A percentile compares a stretch with the other conserved stretches of the same genome.
Evolutionary conservation across 2,329 filamentous ascomycete species (phyloP).

Genomic region (Ophiostoma himal-ulmi): DNA sequence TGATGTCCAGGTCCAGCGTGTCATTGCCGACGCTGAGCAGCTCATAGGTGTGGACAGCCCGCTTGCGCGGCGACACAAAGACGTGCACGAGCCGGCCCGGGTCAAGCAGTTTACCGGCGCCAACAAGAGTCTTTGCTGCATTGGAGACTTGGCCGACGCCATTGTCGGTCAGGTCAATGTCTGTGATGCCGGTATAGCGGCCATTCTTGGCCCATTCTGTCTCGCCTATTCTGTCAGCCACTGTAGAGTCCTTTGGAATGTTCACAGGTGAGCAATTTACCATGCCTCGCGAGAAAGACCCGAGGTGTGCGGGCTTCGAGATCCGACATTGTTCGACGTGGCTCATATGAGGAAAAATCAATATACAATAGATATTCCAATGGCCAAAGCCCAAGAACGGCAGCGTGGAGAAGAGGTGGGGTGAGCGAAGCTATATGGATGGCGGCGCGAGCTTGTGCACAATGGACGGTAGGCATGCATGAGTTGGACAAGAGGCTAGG

Average conservation of each 20-base stretch:
- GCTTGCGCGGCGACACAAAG: slow-evolving; percentile 45
- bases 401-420: background rate
- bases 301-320: slow-evolving; percentile 36
- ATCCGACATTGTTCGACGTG: slow-evolving; percentile 32
- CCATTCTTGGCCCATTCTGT: slow-evolving; percentile 45
- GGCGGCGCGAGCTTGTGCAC: background rate
- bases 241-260: background rate
- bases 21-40: slow-evolving; percentile 35
- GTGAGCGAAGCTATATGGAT: background rate
- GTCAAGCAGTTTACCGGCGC: slow-evolving; percentile 46
- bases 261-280: slow-evolving; percentile 24
- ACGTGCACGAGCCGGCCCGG: slow-evolving; percentile 42
- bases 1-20: slow-evolving; percentile 33
- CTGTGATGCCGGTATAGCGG: slow-evolving; percentile 42
- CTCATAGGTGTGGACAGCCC: slow-evolving; percentile 45
- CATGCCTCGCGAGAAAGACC: slow-evolving; percentile 37
- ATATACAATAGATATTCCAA: background rate
- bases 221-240: slow-evolving; percentile 22
- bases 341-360: background rate
- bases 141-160: slow-evolving; percentile 42
- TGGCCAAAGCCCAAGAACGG: background rate
- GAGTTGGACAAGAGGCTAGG: background rate
- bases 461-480: background rate
- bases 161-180: slow-evolving; percentile 38
- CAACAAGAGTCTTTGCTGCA: slow-evolving; percentile 44